Percentiles rank a stretch among this genome's conserved stretches.
phyloP scores from a whole-genome alignment of 768 basidiomycete species.

The Pleurotus platypus region DNA sequence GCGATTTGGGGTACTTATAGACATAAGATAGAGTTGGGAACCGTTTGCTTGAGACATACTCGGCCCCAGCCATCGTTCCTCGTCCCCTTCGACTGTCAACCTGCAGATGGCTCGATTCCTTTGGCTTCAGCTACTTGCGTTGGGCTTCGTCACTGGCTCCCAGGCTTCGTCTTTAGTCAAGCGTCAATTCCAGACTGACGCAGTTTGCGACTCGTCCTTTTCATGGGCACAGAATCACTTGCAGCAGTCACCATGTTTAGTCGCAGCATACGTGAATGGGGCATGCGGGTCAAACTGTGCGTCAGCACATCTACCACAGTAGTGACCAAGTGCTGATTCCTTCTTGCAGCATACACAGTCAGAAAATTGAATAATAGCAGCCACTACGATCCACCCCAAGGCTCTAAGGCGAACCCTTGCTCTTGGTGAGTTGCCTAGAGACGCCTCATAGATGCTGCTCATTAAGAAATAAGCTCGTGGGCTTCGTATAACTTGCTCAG shows the following conservation, averaged over 20 bases:
- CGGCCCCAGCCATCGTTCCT: not conserved
- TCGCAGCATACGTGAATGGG: conserved; percentile 8
- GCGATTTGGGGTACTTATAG: not conserved
- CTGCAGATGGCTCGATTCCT: too few species aligned
- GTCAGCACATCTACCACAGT: not conserved
- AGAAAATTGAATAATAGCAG: not conserved
- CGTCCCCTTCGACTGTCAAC: not conserved
- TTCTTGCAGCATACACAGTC: not conserved
- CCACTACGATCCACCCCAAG: conserved; percentile 4
- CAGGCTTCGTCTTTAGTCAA: not conserved
- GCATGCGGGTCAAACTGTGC: conserved; percentile 7
- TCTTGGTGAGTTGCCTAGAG: conserved; percentile 1
- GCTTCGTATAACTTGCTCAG: conserved; percentile 9
- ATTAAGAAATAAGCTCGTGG: not conserved
- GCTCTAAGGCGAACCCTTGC: conserved; percentile 3
- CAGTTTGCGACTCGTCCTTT: not conserved
- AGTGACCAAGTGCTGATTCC: not conserved
- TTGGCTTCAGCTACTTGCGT: not conserved
- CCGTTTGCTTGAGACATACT: not conserved
- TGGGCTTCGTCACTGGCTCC: not conserved
- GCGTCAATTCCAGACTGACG: conserved; percentile 7
- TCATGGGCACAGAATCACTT: conserved; percentile 6
- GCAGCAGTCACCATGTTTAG: conserved; percentile 7
- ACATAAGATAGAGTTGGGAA: not conserved
- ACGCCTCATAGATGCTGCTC: too few species aligned